Conservation (phyloP, 2,329 filamentous ascomycete genomes). For the Colletotrichum euphorbiae region DNA sequence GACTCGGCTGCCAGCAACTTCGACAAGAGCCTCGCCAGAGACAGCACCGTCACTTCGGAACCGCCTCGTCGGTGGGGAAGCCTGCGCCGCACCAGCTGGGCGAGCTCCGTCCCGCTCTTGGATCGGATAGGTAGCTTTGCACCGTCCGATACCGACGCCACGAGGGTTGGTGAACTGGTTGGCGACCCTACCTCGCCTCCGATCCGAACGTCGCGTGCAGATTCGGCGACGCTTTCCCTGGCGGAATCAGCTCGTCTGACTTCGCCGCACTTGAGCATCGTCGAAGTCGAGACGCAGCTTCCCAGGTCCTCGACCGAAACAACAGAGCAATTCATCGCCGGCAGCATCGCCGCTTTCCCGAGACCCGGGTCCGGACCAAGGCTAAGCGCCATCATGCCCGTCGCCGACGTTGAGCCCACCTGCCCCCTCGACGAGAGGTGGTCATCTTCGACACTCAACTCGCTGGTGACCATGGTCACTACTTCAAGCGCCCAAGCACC, state of each 20-base stretch:
- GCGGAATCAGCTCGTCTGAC: conserved; percentile 33
- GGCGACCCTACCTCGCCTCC: neutral
- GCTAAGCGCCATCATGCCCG: conserved; percentile 54
- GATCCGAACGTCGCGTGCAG: conserved; percentile 22
- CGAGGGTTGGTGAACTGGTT: neutral
- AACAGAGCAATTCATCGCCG: conserved; percentile 25
- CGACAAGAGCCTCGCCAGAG: conserved; percentile 17
- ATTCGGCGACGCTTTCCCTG: conserved; percentile 39
- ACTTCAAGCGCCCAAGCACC: neutral
- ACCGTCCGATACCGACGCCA: conserved; percentile 28
- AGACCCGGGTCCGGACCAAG: conserved; percentile 40
- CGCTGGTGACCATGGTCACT: conserved; percentile 20
- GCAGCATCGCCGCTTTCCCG: conserved; percentile 22
- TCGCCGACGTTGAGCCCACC: conserved; percentile 49
- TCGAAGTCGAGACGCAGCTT: neutral
- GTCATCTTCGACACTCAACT: conserved; percentile 37
- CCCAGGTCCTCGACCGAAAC: neutral
- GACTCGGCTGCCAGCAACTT: neutral
- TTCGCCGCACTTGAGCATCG: conserved; percentile 24
- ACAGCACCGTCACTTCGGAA: conserved; percentile 33
- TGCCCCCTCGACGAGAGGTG: conserved; percentile 30
- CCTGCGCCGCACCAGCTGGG: conserved; percentile 38
- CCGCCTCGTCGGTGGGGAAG: conserved; percentile 38
- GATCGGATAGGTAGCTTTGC: conserved; percentile 40
- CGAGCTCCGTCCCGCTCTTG: conserved; percentile 39